phyloP scores from a whole-genome alignment of 2,329 filamentous ascomycete species.

The Pezicula neosporulosa region DNA sequence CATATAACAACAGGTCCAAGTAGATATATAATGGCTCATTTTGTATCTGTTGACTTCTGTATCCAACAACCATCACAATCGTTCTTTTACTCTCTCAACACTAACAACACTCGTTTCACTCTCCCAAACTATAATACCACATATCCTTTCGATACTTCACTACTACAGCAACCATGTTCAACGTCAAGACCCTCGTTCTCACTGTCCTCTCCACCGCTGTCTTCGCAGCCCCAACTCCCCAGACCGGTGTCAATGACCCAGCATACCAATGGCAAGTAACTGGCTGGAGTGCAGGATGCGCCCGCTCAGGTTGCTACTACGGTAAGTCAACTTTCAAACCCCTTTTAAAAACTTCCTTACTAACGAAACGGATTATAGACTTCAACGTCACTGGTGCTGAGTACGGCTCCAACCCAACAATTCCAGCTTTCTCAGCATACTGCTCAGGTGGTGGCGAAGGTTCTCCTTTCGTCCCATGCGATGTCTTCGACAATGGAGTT shows the following conservation, averaged over 20 bases:
- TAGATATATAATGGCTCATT: too few species aligned
- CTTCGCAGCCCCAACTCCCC: conserved; percentile 2
- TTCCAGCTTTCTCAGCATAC: conserved; percentile 9
- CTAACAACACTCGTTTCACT: too few species aligned
- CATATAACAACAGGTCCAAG: too few species aligned
- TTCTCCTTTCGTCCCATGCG: conserved; percentile 2
- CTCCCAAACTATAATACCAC: too few species aligned
- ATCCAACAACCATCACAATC: too few species aligned
- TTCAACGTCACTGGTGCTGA: conserved; percentile 9
- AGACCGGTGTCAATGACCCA: conserved; percentile 1
- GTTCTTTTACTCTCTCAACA: too few species aligned
- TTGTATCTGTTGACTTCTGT: too few species aligned
- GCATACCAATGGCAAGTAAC: conserved; percentile 8
- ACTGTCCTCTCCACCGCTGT: conserved; percentile 3
- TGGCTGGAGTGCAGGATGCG: conserved; percentile 8
- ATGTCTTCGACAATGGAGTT: conserved; percentile 1
- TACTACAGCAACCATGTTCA: too few species aligned
- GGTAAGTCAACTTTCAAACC: neutral
- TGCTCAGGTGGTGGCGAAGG: conserved; percentile 5
- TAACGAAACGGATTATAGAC: neutral
- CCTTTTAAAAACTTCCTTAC: neutral
- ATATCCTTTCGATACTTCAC: too few species aligned
- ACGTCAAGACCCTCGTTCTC: neutral
- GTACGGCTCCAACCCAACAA: neutral
- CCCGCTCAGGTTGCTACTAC: conserved; percentile 5